These are phyloP conservation scores for Prorocentrum cordatum DNA, from an alignment of 169 alveolate species.

Conservation along the genomic window DNA sequence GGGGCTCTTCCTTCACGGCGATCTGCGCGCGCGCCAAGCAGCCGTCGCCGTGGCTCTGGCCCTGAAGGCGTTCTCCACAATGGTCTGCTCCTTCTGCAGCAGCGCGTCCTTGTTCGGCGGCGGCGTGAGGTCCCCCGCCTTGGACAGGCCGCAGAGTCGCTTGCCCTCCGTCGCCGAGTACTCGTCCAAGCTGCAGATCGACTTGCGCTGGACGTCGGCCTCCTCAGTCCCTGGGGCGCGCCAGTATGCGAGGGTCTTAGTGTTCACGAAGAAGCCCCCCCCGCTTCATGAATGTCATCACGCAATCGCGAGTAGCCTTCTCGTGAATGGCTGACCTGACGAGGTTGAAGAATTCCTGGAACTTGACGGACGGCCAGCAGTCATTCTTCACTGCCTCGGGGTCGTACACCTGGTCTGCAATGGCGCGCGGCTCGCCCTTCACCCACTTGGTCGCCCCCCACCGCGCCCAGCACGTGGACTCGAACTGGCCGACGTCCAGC, in stretches of 20 bases:
- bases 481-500: constrained; percentile 9
- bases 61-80: too few species aligned
- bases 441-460: constrained; percentile 46
- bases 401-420: constrained; percentile 12
- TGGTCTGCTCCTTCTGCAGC: too few species aligned
- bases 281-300: constrained; percentile 3
- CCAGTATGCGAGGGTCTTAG: background rate
- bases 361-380: too few species aligned
- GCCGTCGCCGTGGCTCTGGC: too few species aligned
- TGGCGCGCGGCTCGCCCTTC: constrained; percentile 5
- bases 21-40: too few species aligned
- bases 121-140: too few species aligned
- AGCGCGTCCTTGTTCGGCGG: too few species aligned
- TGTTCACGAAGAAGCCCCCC: background rate
- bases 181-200: too few species aligned
- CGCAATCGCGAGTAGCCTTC: background rate
- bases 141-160: too few species aligned
- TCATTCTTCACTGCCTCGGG: too few species aligned
- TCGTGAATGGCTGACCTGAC: background rate
- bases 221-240: background rate
- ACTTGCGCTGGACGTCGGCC: background rate
- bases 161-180: too few species aligned
- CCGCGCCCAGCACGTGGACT: constrained; percentile 14
- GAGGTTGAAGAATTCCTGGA: background rate
- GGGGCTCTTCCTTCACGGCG: too few species aligned